A percentile compares a stretch with the other conserved stretches of the same genome.
Conservation (phyloP, 1,139 yeast species). For the Candida sp. region DNA sequence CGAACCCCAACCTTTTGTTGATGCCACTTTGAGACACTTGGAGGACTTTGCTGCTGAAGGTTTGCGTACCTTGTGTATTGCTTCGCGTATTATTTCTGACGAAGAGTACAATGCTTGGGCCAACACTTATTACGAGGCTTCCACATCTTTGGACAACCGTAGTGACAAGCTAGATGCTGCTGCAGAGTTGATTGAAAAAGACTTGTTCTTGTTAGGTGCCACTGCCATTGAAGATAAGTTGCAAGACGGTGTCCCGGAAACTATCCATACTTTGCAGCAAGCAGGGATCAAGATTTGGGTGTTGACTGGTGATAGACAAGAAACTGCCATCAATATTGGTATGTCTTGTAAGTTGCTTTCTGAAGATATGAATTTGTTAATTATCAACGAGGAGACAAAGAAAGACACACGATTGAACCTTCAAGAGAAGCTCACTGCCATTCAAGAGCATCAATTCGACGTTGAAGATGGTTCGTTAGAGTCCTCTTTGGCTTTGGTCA, state of each 20-base stretch:
- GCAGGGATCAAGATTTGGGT: conserved; percentile 99
- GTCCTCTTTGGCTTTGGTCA: conserved; percentile 80
- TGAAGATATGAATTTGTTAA: conserved; percentile 94
- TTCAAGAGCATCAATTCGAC: conserved; percentile 68
- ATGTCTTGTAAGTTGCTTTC: conserved; percentile 95
- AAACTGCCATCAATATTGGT: conserved; percentile 99
- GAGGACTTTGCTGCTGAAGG: conserved; percentile 99
- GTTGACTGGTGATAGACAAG: conserved; percentile 97
- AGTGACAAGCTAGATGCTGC: conserved; percentile 72
- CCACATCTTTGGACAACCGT: conserved; percentile 81
- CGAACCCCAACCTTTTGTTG: conserved; percentile 78
- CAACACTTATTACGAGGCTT: conserved; percentile 72
- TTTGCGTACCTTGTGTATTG: conserved; percentile 91
- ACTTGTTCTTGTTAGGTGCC: conserved; percentile 86
- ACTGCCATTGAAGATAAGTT: conserved; percentile 98
- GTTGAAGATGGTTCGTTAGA: conserved; percentile 64
- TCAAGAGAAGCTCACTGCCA: conserved; percentile 75
- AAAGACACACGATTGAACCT: conserved; percentile 77
- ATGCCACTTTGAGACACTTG: conserved; percentile 81
- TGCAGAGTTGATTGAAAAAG: conserved; percentile 79
- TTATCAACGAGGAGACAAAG: conserved; percentile 84
- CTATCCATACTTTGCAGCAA: conserved; percentile 90
- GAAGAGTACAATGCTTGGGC: conserved; percentile 76
- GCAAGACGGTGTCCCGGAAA: conserved; percentile 99
- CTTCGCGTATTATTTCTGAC: conserved; percentile 80